Conservation (phyloP, 352 stramenopile species). For the Phytophthora melonis region DNA sequence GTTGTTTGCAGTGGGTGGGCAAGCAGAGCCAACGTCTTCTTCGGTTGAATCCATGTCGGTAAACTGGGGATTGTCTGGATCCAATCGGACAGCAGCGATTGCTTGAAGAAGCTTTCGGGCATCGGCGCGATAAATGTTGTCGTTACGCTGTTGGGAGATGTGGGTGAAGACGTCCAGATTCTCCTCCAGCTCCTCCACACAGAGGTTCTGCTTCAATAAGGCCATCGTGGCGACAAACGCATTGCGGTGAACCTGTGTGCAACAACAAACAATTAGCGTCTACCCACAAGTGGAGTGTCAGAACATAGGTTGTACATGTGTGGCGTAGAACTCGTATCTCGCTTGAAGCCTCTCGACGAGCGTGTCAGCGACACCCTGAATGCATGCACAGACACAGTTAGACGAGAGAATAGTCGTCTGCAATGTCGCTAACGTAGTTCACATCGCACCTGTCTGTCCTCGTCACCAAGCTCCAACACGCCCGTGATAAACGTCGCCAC, state of each 20-base stretch:
- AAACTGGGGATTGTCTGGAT: constrained; percentile 83
- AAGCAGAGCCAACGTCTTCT: constrained; percentile 59
- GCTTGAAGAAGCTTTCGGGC: constrained; percentile 87
- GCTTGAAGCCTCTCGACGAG: constrained; percentile 88
- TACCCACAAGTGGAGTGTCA: background rate
- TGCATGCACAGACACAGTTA: constrained; percentile 5
- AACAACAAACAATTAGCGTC: constrained; percentile 1
- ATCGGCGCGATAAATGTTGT: constrained; percentile 85
- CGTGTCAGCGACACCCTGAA: constrained; percentile 77
- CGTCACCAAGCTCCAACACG: constrained; percentile 73
- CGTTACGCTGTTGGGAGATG: constrained; percentile 84
- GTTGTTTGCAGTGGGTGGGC: constrained; percentile 74
- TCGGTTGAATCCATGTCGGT: constrained; percentile 69
- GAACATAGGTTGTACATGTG: constrained; percentile 52
- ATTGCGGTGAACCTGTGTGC: constrained; percentile 79
- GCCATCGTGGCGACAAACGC: constrained; percentile 74
- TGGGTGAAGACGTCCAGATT: constrained; percentile 86
- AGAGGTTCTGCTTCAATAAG: constrained; percentile 83
- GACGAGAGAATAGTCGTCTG: background rate
- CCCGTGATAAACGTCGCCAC: constrained; percentile 71
- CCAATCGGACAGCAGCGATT: constrained; percentile 79
- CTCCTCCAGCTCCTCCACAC: constrained; percentile 79
- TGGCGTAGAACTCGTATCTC: constrained; percentile 86
- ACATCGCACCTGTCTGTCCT: constrained; percentile 69
- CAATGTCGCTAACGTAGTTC: background rate